Evolutionary conservation across 2,329 filamentous ascomycete genomes (phyloP), one percentile per base, ranked within the genome.

Genomic region (Fusarium succisae): DNA sequence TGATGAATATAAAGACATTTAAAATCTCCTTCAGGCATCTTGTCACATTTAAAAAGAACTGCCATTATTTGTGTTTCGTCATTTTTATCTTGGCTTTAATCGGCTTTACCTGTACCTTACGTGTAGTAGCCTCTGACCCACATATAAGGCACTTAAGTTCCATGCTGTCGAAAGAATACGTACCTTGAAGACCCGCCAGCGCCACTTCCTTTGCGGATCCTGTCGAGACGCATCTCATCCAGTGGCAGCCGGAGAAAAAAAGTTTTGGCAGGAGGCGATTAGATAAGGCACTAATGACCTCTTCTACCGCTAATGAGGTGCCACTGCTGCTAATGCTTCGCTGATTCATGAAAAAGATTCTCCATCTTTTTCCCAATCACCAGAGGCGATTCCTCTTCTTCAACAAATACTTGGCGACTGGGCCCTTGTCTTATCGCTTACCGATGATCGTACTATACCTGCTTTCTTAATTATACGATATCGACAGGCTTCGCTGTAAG

Each of bases 341-440:
- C 70, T 73, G 66, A 73, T 73, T 73, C 66, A 74, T 71, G 56
- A 72, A 72, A 69, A 74, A 74, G 60, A 65, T 65, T 51, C 65
- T 64, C 63, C 60, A 63, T 74, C 71, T 62, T 66, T 50, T 50
- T 50, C 39, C 28, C 26, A 20, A 50, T 47, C 18, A 56, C 55
- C 53, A 66, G 22, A 45, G 55, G 60, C 39, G 39, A 51, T 58
- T 73, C 70, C 39, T 53, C 43, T 51, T 70, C 50, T 56, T 51
- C 47, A 59, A 28, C 50, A 50, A 45, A 43, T n/a, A 24, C 50
- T 26, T 35, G n/a, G 32, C 66, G 51, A 57, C 55, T 35, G 35
- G 53, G 35, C 26, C 41, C 54, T 53, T 38, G 50, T 28, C 50
- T 48, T 28, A 44, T 30, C 17, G 28, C 18, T 18, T 18, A 45